A percentile compares a stretch with the other conserved stretches of the same genome.
These are phyloP conservation scores for Termitomyces sp. DNA, from an alignment of 768 basidiomycete genomes.

Conservation along the genomic window DNA sequence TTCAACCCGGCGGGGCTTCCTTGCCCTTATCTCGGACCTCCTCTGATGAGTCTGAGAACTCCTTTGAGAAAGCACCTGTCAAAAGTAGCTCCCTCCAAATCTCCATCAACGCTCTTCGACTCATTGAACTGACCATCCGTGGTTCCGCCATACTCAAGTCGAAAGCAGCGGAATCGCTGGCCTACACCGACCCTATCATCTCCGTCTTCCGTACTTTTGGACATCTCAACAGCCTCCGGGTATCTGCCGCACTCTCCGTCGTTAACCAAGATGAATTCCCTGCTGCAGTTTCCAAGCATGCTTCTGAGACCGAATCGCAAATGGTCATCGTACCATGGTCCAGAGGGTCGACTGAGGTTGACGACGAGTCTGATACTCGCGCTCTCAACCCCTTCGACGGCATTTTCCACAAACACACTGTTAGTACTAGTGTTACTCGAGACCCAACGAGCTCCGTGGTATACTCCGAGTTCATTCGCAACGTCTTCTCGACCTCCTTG, in stretches of 20 bases:
- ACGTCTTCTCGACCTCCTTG: conserved; percentile 68
- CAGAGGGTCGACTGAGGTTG: conserved; percentile 30
- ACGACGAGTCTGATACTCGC: conserved; percentile 23
- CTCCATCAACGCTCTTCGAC: conserved; percentile 75
- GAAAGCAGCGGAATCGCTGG: conserved; percentile 65
- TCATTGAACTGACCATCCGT: conserved; percentile 86
- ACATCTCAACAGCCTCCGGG: conserved; percentile 59
- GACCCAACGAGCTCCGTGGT: conserved; percentile 53
- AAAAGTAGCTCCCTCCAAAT: conserved; percentile 20
- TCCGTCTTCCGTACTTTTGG: conserved; percentile 78
- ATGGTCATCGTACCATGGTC: conserved; percentile 88
- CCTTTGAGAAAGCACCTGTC: conserved; percentile 7
- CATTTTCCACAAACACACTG: conserved; percentile 53
- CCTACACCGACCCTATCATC: conserved; percentile 68
- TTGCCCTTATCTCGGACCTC: conserved; percentile 1
- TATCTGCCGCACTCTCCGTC: conserved; percentile 73
- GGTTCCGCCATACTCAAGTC: conserved; percentile 85
- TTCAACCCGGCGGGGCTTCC: conserved; percentile 37
- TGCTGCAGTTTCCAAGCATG: conserved; percentile 58
- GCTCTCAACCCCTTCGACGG: conserved; percentile 71
- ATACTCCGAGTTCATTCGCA: conserved; percentile 83
- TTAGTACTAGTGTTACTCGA: conserved; percentile 29
- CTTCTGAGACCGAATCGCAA: conserved; percentile 53
- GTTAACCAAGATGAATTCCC: conserved; percentile 74
- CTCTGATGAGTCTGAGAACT: conserved; percentile 27